Evolutionary conservation across 1,284 basidiomycete genomes (phyloP).

Genomic region (Rhodotorula sp.): DNA sequence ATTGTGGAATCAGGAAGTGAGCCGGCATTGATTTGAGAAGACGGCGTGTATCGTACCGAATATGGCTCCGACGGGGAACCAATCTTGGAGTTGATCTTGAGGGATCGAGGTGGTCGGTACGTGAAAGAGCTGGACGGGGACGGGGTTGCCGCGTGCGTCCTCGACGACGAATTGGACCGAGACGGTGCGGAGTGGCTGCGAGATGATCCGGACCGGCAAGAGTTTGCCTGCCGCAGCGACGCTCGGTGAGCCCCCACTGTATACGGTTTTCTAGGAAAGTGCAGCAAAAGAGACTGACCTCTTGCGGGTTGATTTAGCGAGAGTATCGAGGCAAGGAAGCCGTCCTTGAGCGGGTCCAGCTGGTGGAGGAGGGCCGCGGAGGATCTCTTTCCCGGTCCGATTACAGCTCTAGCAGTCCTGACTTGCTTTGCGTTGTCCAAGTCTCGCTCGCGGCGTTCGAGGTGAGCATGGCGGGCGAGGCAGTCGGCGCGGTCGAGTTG

Average conservation of each 20-base stretch:
- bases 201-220: constrained; percentile 16
- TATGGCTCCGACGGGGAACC: constrained; percentile 15
- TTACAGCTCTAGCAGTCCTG: constrained; percentile 15
- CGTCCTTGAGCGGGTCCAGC: not conserved
- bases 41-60: constrained; percentile 17
- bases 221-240: constrained; percentile 9
- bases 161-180: constrained; percentile 36
- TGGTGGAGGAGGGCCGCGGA: not conserved
- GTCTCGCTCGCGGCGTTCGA: not conserved
- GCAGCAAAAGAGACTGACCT: constrained; percentile 5
- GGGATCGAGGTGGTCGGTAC: not conserved
- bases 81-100: not conserved
- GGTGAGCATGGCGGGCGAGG: constrained; percentile 10
- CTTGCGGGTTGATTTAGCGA: constrained; percentile 7
- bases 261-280: too few species aligned
- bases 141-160: not conserved
- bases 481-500: constrained; percentile 12
- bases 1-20: too few species aligned
- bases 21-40: too few species aligned
- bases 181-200: constrained; percentile 5
- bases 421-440: constrained; percentile 7
- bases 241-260: too few species aligned
- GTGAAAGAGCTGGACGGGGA: constrained; percentile 24
- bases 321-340: not conserved
- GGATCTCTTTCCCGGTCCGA: constrained; percentile 22